Evolutionary conservation across 2,329 filamentous ascomycete genomes (phyloP), one percentile per base, ranked within the genome.

Genomic region (Neospermospora avenae): DNA sequence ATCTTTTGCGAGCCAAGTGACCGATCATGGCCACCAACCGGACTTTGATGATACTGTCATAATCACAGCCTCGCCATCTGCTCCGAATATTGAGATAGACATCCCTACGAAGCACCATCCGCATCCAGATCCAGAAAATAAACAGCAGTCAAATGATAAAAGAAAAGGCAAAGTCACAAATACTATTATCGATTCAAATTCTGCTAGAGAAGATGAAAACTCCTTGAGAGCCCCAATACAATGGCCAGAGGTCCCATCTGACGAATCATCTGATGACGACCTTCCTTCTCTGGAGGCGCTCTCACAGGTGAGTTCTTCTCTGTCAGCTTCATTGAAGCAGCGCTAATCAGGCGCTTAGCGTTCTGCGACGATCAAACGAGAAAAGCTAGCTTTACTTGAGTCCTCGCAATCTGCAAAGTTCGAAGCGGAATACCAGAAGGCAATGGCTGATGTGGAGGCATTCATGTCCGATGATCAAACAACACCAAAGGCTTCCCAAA

Each of bases 1-100:
- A 3, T 78, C 77, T 0, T 77, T 77, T 20, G 69, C 69, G 8
- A 75, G 74, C 56, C 60, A 83, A 77, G 65, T 69, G 75, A 64
- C 74, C 49, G 61, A 83, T 77, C 66, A 69, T 60, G 81, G 81
- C 24, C 76, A 80, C 14, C 82, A 84, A 59, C 77, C 77, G 4
- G 74, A 76, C 55, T 71, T 72, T 64, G 68, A 74, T 14, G 74
- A 76, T 37, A 66, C 59, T 45, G 53, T 54, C 35, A 16, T 60
- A 16, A 61, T 61, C 52, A 31, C 25, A n/a, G 65, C 66, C 18
- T 60, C 52, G 10, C 52, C 57, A 14, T 61, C 57, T 35, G 41
- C 58, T 4, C 39, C 55, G 11, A 57, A 53, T 16, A 6, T 59
- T 20, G 59, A 63, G 16, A 16, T 59, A 25, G 45, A 65, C 51